These are phyloP conservation scores for Fusarium austroafricanum DNA, from an alignment of 2,329 filamentous ascomycete species.

Conservation along the genomic window DNA sequence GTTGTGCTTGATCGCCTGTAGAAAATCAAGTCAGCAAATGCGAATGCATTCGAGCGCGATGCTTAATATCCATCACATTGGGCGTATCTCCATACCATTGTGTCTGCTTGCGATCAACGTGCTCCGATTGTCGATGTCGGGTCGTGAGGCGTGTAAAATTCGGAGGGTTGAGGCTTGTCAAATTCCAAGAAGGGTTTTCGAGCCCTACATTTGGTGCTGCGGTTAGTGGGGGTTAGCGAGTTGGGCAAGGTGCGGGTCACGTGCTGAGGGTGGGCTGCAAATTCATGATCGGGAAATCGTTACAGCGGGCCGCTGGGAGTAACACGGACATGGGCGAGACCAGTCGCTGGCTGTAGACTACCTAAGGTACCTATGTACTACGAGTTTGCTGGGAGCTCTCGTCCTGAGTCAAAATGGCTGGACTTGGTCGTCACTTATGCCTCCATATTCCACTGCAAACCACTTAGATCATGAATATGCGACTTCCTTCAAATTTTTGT, in stretches of 20 bases:
- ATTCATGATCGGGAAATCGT: constrained; percentile 22
- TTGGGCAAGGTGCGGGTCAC: constrained; percentile 37
- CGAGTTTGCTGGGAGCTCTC: too few relatives aligned
- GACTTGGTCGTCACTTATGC: too few relatives aligned
- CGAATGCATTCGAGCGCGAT: constrained; percentile 27
- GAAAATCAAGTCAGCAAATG: constrained; percentile 48
- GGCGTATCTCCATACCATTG: constrained; percentile 59
- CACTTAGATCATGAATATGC: too few relatives aligned
- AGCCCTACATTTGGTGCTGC: constrained; percentile 51
- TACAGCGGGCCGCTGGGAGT: constrained; percentile 2
- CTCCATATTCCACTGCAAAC: too few relatives aligned
- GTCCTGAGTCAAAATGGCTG: too few relatives aligned
- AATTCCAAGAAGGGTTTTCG: constrained; percentile 58
- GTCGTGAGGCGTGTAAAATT: constrained; percentile 56
- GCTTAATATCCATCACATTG: constrained; percentile 35
- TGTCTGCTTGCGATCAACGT: constrained; percentile 65
- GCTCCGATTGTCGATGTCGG: constrained; percentile 57
- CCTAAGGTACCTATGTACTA: too few relatives aligned
- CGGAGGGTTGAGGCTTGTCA: constrained; percentile 54
- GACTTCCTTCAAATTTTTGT: too few relatives aligned
- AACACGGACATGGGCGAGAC: background rate
- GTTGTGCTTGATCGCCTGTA: constrained; percentile 98
- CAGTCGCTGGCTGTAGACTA: too few relatives aligned
- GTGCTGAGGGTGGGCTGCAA: constrained; percentile 5
- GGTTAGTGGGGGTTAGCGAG: constrained; percentile 46